A percentile compares a stretch with the other conserved stretches of the same genome.
phyloP scores from a whole-genome alignment of 73 alveolate genomes.

The Halteria grandinella region DNA sequence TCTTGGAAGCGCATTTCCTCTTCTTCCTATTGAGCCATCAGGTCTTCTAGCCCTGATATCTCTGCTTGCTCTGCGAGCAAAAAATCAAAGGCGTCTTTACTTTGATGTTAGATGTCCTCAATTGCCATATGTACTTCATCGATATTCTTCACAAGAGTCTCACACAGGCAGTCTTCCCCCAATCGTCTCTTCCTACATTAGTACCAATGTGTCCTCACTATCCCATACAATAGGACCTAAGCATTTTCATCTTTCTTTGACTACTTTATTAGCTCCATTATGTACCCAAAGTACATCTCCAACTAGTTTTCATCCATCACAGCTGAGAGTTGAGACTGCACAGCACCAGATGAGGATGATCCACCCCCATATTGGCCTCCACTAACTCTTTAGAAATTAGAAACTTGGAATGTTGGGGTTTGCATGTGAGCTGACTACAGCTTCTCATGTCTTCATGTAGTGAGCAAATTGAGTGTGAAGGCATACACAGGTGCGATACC shows the following conservation, averaged over 20 bases:
- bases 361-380: no score
- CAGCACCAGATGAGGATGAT: no score
- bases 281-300: conserved; percentile 30
- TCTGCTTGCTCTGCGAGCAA: not conserved
- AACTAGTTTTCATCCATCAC: conserved; percentile 1
- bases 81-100: conserved; percentile 19
- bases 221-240: conserved; percentile 4
- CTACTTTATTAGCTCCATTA: conserved; percentile 4
- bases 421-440: not conserved
- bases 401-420: not conserved
- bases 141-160: conserved; percentile 16
- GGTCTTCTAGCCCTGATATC: conserved; percentile 1
- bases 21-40: not conserved
- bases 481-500: not conserved
- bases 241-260: conserved; percentile 20
- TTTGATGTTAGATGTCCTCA: not conserved
- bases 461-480: not conserved
- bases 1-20: not conserved
- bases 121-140: not conserved
- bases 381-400: no score
- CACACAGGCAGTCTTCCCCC: conserved; percentile 8
- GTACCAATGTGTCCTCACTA: conserved; percentile 23
- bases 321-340: no score
- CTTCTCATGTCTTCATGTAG: conserved; percentile 11
- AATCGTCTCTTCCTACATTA: not conserved